phyloP scores from a whole-genome alignment of 169 alveolate species.

The Eimeria maxima region DNA sequence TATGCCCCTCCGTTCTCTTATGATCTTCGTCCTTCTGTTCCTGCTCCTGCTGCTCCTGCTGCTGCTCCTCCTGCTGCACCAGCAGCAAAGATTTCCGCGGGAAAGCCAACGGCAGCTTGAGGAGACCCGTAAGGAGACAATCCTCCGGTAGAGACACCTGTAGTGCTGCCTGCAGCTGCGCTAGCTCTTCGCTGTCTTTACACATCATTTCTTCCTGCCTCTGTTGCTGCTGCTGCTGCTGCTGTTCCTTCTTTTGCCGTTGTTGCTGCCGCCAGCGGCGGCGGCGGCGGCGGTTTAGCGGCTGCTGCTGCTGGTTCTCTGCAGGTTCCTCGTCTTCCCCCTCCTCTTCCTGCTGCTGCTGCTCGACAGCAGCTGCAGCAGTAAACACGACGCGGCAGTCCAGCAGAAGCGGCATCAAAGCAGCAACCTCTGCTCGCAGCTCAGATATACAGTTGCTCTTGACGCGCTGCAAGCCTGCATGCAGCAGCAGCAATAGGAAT shows the following conservation, averaged over 20 bases:
- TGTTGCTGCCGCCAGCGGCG: background rate
- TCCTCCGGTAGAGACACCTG: constrained; percentile 43
- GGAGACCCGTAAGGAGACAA: constrained; percentile 16
- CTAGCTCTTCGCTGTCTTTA: background rate
- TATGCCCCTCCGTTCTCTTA: too few species aligned
- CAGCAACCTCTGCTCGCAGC: too few species aligned
- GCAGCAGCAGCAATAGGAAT: too few species aligned
- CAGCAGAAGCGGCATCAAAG: too few species aligned
- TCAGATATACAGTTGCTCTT: too few species aligned
- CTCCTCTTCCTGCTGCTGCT: constrained; percentile 12
- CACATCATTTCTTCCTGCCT: background rate
- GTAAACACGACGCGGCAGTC: too few species aligned
- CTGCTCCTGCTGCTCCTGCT: constrained; percentile 39
- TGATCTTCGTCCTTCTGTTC: background rate
- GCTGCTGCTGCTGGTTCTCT: background rate
- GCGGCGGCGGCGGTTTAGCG: too few species aligned
- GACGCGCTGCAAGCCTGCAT: too few species aligned
- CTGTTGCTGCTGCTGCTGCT: constrained; percentile 43
- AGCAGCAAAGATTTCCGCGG: background rate
- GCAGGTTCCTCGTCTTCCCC: too few species aligned
- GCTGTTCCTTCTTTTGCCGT: background rate
- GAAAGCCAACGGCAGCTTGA: background rate
- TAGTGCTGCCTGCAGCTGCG: background rate
- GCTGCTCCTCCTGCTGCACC: background rate
- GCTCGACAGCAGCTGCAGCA: too few species aligned